Evolutionary conservation across 108 stramenopile species (phyloP).

Genomic region (Nitzschia sp.): DNA sequence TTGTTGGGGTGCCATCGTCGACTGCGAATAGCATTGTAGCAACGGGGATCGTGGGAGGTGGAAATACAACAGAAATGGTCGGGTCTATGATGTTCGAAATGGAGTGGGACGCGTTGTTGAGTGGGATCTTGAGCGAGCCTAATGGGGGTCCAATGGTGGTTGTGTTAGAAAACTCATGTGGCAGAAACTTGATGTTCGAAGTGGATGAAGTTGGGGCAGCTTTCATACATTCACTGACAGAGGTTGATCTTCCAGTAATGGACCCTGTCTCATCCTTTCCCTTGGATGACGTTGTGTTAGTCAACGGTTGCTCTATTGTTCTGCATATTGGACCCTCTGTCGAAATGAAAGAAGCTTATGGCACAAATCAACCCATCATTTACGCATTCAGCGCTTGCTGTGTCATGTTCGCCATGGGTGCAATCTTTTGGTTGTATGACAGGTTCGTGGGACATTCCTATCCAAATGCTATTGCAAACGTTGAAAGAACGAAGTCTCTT

Average conservation of each 20-base stretch:
- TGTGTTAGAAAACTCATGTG: slow-evolving; percentile 5
- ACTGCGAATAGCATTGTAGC: neutral
- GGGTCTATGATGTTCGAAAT: slow-evolving; percentile 4
- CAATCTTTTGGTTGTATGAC: slow-evolving; percentile 15
- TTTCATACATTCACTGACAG: neutral
- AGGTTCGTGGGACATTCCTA: slow-evolving; percentile 1
- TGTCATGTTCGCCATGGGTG: slow-evolving; percentile 3
- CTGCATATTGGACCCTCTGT: slow-evolving; percentile 6
- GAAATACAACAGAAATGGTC: neutral
- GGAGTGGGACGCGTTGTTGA: slow-evolving; percentile 3
- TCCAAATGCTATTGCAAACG: neutral
- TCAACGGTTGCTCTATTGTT: neutral
- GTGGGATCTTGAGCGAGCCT: neutral
- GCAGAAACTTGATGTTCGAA: neutral
- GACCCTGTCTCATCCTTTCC: neutral
- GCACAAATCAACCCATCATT: slow-evolving; percentile 4
- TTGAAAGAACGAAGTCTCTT: slow-evolving; percentile 9
- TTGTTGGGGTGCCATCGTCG: neutral
- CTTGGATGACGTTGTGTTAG: neutral
- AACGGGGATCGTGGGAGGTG: neutral
- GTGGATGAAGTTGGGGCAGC: neutral
- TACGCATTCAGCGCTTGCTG: neutral
- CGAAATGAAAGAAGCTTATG: neutral
- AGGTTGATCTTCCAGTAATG: neutral
- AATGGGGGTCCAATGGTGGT: neutral